A percentile compares a stretch with the other conserved stretches of the same genome.
Conservation (phyloP, 805 yeast species). For the Wickerhamomyces pijperi region DNA sequence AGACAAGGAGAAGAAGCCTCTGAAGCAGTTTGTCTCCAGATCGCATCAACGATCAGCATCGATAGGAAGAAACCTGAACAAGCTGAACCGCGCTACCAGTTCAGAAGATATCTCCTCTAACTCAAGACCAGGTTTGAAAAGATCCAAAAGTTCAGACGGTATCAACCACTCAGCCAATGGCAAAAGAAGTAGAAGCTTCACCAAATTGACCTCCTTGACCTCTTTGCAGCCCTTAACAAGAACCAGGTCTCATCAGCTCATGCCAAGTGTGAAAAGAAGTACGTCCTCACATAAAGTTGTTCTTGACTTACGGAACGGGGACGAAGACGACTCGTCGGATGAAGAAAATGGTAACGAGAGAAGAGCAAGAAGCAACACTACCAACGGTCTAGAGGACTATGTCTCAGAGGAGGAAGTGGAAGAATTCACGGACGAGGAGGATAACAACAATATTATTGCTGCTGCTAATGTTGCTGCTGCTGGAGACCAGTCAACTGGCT, state of each 20-base stretch:
- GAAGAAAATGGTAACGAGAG: background rate
- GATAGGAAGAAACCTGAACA: slow-evolving; percentile 17
- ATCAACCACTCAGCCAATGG: background rate
- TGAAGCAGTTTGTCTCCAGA: slow-evolving; percentile 13
- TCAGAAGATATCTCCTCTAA: slow-evolving; percentile 11
- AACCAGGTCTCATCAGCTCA: slow-evolving; percentile 12
- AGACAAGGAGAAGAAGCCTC: slow-evolving; percentile 10
- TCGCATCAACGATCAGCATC: slow-evolving; percentile 16
- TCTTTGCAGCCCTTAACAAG: slow-evolving; percentile 14
- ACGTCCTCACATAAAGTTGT: slow-evolving; percentile 4
- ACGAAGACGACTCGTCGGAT: slow-evolving; percentile 7
- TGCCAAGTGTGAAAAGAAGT: slow-evolving; percentile 1
- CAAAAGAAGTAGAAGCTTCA: slow-evolving; percentile 12
- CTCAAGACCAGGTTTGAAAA: slow-evolving; percentile 12
- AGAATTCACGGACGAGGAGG: slow-evolving; percentile 13
- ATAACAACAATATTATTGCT: background rate
- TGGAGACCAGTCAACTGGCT: no score
- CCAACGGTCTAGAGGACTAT: slow-evolving; percentile 5
- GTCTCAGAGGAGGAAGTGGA: slow-evolving; percentile 18
- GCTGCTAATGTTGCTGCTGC: no score
- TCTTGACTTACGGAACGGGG: slow-evolving; percentile 8
- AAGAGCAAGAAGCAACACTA: background rate
- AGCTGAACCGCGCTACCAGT: slow-evolving; percentile 12
- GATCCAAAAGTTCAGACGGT: slow-evolving; percentile 17
- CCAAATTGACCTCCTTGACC: slow-evolving; percentile 11